Evolutionary conservation across 805 yeast species (phyloP), one percentile per base, ranked within the genome.

Genomic region (Zygotorulaspora sp.): DNA sequence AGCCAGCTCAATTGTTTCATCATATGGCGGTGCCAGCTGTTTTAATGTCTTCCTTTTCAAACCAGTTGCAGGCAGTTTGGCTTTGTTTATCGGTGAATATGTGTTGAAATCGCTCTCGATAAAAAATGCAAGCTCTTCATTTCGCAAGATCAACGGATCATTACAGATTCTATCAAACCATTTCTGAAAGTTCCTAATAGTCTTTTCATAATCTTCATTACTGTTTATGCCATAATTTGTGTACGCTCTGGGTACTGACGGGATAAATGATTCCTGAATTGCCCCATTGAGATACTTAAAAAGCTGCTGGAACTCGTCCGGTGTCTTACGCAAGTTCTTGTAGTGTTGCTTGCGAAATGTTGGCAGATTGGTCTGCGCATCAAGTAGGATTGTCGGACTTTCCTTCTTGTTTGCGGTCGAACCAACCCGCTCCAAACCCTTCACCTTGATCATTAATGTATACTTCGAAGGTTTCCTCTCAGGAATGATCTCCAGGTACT

Each of bases 11-110:
- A 74, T 71, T 32, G 78, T 80, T 27, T 86, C 90, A 62, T 90
- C 98, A 52, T 81, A 86, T 1, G 98, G 98, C 2, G 95, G 85
- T 28, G 84, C 81, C 30, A 89, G 72, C 58, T 92, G 98, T 60
- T 92, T 92, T 53, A 92, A 71, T 2, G 97, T 88, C 60, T 84
- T 85, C 35, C 98, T 75, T 45, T 80, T 78, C 17, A 92, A 60
- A 0, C 97, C 98, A 11, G 94, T 78, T 1, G 96, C 95, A 33
- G 80, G 79, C 21, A 79, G 72, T 30, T 72, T 66, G 28, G 72
- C 67, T 50, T 77, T 73, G 46, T 78, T 80, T 9, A 67, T 59
- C 3, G 74, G 74, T 4, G 65, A 53, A 43, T 70, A 70, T 1
- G 67, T 55, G 8, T 76, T 76, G 49, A 77, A 80, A 55, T 84